A percentile compares a stretch with the other conserved stretches of the same genome.
Evolutionary conservation across 768 basidiomycete species (phyloP).

Genomic region (Kwoniella shandongensis): DNA sequence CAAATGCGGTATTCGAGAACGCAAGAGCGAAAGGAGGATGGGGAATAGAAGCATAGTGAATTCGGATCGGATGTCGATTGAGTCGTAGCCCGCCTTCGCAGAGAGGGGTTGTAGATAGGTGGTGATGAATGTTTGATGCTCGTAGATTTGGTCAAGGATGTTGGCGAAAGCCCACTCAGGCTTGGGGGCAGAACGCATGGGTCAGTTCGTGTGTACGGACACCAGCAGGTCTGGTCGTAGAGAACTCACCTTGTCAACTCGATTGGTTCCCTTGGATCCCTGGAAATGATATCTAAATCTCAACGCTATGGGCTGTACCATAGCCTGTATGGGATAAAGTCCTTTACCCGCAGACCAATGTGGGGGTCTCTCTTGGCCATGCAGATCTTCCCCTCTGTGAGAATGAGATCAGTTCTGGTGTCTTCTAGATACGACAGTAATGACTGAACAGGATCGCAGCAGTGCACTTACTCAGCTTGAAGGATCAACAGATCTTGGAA

Average conservation of each 20-base stretch:
- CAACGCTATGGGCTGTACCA: conserved; percentile 76
- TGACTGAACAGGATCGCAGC: not conserved
- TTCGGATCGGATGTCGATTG: conserved; percentile 80
- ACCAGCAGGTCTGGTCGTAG: not conserved
- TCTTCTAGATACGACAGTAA: not conserved
- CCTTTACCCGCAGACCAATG: conserved; percentile 58
- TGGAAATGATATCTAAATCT: conserved; percentile 97
- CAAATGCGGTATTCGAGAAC: conserved; percentile 69
- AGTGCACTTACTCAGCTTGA: conserved; percentile 68
- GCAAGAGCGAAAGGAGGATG: conserved; percentile 71
- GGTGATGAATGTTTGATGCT: conserved; percentile 80
- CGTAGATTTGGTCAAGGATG: conserved; percentile 78
- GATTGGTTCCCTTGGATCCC: conserved; percentile 77
- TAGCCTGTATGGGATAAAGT: conserved; percentile 78
- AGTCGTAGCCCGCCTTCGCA: conserved; percentile 62
- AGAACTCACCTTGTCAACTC: conserved; percentile 78
- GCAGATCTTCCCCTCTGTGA: conserved; percentile 46
- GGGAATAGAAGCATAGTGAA: conserved; percentile 78
- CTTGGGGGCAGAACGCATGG: conserved; percentile 54
- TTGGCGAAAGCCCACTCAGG: conserved; percentile 98
- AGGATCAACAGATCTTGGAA: conserved; percentile 75
- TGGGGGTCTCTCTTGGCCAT: conserved; percentile 48
- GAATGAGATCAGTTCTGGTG: too few relatives aligned
- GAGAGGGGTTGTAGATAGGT: conserved; percentile 70
- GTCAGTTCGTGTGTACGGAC: not conserved